phyloP scores from a whole-genome alignment of 1,139 yeast genomes.

The Pichia sp. region DNA sequence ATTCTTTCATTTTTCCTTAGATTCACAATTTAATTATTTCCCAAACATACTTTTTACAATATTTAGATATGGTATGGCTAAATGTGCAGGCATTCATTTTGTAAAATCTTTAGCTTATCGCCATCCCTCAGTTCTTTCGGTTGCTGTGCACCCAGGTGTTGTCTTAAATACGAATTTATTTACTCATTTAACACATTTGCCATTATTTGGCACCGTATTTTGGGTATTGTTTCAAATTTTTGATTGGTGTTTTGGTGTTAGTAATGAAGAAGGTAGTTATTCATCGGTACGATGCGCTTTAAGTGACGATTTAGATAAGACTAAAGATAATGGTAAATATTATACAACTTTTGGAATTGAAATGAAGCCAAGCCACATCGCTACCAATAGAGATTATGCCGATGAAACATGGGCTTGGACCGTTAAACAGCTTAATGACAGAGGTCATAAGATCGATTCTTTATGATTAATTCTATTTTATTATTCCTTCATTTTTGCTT shows the following conservation, averaged over 20 bases:
- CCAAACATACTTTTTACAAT: slow-evolving; percentile 72
- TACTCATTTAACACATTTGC: slow-evolving; percentile 72
- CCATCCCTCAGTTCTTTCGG: slow-evolving; percentile 58
- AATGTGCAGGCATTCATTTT: slow-evolving; percentile 74
- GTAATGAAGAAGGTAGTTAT: slow-evolving; percentile 64
- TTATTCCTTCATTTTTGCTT: not conserved
- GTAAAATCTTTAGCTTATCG: slow-evolving; percentile 59
- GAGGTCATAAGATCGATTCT: slow-evolving; percentile 36
- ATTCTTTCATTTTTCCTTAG: slow-evolving; percentile 43
- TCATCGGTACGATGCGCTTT: slow-evolving; percentile 63
- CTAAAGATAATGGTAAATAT: slow-evolving; percentile 64
- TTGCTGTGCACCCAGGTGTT: slow-evolving; percentile 81
- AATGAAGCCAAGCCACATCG: slow-evolving; percentile 50
- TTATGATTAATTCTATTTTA: slow-evolving; percentile 2
- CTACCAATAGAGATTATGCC: slow-evolving; percentile 55
- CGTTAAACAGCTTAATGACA: slow-evolving; percentile 48
- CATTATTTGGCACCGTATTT: slow-evolving; percentile 63
- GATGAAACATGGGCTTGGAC: slow-evolving; percentile 87
- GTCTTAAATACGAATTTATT: slow-evolving; percentile 74
- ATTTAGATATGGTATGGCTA: slow-evolving; percentile 75
- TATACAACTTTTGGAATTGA: slow-evolving; percentile 56
- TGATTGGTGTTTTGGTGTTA: slow-evolving; percentile 63
- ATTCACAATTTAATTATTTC: slow-evolving; percentile 45
- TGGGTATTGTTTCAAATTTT: slow-evolving; percentile 66
- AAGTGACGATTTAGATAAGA: slow-evolving; percentile 43